Base-by-base conservation (phyloP, 768 basidiomycete species). In the Saitozyma sp. region DNA sequence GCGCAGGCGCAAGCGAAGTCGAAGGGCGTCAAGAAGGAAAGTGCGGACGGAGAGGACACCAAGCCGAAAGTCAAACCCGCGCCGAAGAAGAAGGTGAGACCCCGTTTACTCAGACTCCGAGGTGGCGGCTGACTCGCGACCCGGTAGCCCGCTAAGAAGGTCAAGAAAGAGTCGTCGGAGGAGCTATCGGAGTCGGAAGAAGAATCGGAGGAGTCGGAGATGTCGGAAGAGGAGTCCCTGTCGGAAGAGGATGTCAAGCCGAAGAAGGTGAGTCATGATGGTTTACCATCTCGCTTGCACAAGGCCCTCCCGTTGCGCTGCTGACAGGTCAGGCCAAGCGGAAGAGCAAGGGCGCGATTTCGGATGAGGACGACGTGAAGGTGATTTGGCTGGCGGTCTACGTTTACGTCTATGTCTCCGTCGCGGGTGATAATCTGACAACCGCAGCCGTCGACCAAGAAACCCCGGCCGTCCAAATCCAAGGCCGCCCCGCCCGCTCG, bases 291-390 rank as follows among this genome's bases (percentile, higher is more conserved):
- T 29, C 29, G 29, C 29, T 29, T 29, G 2, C 29, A 29, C 29
- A 29, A 29, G 29, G 29, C 29, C 29, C 29, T 29, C 29, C 29
- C 29, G 29, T 29, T 29, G 29, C 29, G 29, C 29, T 5, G 5
- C 29, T 29, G 29, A 29, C 5, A 5, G 29, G 29, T 29, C 29
- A 29, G 29, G 29, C 29, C 29, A 29, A 29, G 29, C 29, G 29
- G 2, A 29, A 29, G 29, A 29, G 29, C 29, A 29, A 29, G 29
- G 5, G 2, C 29, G 29, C 29, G 5, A 5, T 5, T 2, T 29
- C 29, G 29, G 29, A 29, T 29, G 48, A 51, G 17, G 58, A 59
- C 50, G 58, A 59, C 49, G 58, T 39, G 16, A 59, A 59, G 49
- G 58, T 59, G 50, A 51, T 29, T 29, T 29, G 29, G 29, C 29